Conservation (phyloP, 2,329 filamentous ascomycete species). For the Colletotrichum acutatum region DNA sequence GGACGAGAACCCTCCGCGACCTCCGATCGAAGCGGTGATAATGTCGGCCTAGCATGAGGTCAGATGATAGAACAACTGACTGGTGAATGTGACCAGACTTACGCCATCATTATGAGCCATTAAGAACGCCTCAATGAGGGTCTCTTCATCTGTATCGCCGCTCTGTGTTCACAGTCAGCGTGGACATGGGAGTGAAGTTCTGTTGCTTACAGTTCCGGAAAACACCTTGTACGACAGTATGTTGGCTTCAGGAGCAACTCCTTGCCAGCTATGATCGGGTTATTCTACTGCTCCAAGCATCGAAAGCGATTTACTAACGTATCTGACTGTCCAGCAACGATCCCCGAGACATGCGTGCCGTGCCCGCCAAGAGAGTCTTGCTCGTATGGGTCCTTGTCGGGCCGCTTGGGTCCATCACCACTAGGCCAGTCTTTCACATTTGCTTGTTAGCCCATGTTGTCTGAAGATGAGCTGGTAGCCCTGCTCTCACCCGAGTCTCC, state of each 20-base stretch:
- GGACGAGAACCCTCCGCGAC: conserved; percentile 41
- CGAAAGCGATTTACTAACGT: background rate
- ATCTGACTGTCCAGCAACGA: conserved; percentile 38
- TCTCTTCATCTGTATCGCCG: conserved; percentile 41
- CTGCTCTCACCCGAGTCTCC: conserved; percentile 15
- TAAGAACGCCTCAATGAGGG: conserved; percentile 45
- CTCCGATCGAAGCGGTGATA: conserved; percentile 47
- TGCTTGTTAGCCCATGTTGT: background rate
- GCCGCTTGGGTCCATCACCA: conserved; percentile 37
- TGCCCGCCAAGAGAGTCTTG: conserved; percentile 44
- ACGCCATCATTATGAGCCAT: conserved; percentile 44
- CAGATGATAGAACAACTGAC: background rate
- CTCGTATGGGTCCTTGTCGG: conserved; percentile 49
- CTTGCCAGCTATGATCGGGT: conserved; percentile 21
- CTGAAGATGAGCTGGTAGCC: background rate
- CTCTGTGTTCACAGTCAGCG: background rate
- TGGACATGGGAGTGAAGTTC: too few species aligned
- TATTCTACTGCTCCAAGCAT: background rate
- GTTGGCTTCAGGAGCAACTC: conserved; percentile 44
- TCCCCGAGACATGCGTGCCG: conserved; percentile 49
- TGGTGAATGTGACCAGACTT: background rate
- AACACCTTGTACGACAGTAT: conserved; percentile 46
- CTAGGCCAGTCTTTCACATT: conserved; percentile 7
- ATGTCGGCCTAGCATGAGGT: conserved; percentile 40
- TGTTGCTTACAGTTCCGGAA: conserved; percentile 19